phyloP scores from a whole-genome alignment of 2,329 filamentous ascomycete genomes.

The Exophiala xenobiotica region DNA sequence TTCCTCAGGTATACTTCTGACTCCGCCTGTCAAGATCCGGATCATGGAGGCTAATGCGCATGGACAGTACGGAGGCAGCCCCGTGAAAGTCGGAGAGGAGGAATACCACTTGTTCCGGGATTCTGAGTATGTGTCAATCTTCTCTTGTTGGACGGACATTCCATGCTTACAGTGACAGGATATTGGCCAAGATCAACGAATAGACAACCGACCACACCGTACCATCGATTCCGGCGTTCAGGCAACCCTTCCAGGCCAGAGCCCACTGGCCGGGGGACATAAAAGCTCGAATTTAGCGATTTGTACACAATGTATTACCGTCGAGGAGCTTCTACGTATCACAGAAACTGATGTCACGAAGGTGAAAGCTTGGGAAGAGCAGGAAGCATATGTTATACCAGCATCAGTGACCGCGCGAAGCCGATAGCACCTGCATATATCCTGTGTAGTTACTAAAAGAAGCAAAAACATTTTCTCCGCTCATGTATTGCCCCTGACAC shows the following conservation, averaged over 20 bases:
- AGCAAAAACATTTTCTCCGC: conserved; percentile 22
- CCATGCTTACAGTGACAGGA: conserved; percentile 56
- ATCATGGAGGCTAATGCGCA: conserved; percentile 29
- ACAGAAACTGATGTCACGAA: not conserved
- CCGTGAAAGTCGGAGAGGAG: conserved; percentile 96
- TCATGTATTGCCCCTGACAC: conserved; percentile 11
- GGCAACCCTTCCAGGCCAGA: not conserved
- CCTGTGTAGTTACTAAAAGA: conserved; percentile 18
- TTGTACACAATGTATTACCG: conserved; percentile 27
- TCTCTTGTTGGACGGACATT: too few species aligned
- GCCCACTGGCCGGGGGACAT: not conserved
- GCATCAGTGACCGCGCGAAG: conserved; percentile 18
- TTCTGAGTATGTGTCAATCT: conserved; percentile 74
- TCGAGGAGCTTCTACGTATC: conserved; percentile 1
- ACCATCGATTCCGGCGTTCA: not conserved
- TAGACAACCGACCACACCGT: conserved; percentile 49
- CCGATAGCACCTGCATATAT: conserved; percentile 17
- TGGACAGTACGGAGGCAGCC: conserved; percentile 80
- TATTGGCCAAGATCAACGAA: conserved; percentile 99
- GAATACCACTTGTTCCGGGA: conserved; percentile 96
- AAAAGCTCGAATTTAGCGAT: conserved; percentile 4
- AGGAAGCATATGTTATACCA: conserved; percentile 10
- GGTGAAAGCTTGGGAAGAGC: conserved; percentile 3
- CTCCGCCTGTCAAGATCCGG: not conserved
- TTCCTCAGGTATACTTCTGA: conserved; percentile 71